Evolutionary conservation across 495 filamentous ascomycete species (phyloP).

Genomic region (Amphirosellinia nigrospora): DNA sequence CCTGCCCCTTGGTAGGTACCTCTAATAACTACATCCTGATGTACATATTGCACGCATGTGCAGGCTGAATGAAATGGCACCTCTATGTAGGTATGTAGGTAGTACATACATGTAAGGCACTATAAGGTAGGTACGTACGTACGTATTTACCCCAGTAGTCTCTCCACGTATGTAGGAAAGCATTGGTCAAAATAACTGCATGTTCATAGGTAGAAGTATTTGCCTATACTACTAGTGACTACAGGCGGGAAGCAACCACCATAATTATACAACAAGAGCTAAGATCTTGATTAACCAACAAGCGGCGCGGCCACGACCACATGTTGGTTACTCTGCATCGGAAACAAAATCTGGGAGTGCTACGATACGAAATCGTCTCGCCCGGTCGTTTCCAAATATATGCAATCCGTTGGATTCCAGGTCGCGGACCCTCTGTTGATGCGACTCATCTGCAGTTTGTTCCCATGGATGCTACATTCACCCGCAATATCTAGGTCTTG

Average conservation of each 20-base stretch:
- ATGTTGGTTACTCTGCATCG: conserved; percentile 13
- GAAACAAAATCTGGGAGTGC: conserved; percentile 8
- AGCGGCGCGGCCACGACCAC: conserved; percentile 6
- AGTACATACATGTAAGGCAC: neutral
- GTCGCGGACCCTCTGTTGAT: conserved; percentile 16
- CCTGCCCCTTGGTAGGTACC: too few species aligned
- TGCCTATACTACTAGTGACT: too few species aligned
- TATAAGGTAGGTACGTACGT: neutral
- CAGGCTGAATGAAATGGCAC: too few species aligned
- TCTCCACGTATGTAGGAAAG: neutral
- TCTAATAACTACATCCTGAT: too few species aligned
- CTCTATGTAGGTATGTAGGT: neutral
- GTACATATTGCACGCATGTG: neutral
- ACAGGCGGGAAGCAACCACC: conserved; percentile 2
- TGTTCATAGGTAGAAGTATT: neutral
- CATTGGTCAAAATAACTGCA: neutral
- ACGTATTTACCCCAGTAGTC: neutral
- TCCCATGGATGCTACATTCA: conserved; percentile 22
- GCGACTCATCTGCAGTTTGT: conserved; percentile 26
- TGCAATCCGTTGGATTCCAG: neutral
- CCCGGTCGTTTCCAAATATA: conserved; percentile 16
- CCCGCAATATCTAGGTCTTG: conserved; percentile 24
- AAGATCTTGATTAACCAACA: conserved; percentile 5
- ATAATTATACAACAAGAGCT: neutral
- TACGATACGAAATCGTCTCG: conserved; percentile 7